Percentiles rank a stretch among this genome's conserved stretches.
These are phyloP conservation scores for Thielaviopsis musarum DNA, from an alignment of 2,329 filamentous ascomycete genomes.

Conservation along the genomic window DNA sequence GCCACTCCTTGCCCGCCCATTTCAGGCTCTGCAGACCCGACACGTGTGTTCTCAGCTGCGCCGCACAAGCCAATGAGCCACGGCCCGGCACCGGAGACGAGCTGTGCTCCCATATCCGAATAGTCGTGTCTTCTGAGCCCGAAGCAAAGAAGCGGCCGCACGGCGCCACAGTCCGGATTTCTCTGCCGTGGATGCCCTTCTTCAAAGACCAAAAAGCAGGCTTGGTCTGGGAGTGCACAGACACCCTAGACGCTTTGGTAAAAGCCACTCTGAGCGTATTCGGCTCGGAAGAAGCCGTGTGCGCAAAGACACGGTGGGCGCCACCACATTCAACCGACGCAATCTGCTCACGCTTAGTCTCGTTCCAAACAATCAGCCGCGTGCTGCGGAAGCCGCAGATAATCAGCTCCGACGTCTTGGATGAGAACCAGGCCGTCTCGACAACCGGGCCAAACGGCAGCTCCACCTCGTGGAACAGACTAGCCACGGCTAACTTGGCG, in stretches of 20 bases:
- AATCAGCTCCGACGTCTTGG: slow-evolving; percentile 36
- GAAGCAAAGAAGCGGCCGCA: slow-evolving; percentile 34
- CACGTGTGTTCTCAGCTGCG: slow-evolving; percentile 58
- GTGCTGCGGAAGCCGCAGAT: slow-evolving; percentile 70
- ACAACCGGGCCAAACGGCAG: slow-evolving; percentile 61
- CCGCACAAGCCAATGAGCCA: slow-evolving; percentile 30
- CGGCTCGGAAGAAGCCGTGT: slow-evolving; percentile 15
- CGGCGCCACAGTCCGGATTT: slow-evolving; percentile 43
- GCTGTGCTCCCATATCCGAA: slow-evolving; percentile 51
- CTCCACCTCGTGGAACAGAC: slow-evolving; percentile 47
- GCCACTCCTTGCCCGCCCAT: slow-evolving; percentile 54
- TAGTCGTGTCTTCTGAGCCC: slow-evolving; percentile 54
- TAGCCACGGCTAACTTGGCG: slow-evolving; percentile 11
- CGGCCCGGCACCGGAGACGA: slow-evolving; percentile 3
- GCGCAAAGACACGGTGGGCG: slow-evolving; percentile 60
- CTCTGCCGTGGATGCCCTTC: slow-evolving; percentile 65
- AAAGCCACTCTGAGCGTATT: slow-evolving; percentile 43
- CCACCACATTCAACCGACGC: slow-evolving; percentile 68
- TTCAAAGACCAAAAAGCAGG: slow-evolving; percentile 16
- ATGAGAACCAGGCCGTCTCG: slow-evolving; percentile 49
- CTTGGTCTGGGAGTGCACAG: slow-evolving; percentile 27
- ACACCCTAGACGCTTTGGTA: slow-evolving; percentile 47
- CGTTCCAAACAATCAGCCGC: slow-evolving; percentile 69
- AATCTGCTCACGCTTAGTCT: slow-evolving; percentile 50
- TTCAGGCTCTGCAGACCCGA: slow-evolving; percentile 67